Evolutionary conservation across 352 stramenopile genomes (phyloP), one percentile per base, ranked within the genome.

Genomic region (Phytophthora brassicae): DNA sequence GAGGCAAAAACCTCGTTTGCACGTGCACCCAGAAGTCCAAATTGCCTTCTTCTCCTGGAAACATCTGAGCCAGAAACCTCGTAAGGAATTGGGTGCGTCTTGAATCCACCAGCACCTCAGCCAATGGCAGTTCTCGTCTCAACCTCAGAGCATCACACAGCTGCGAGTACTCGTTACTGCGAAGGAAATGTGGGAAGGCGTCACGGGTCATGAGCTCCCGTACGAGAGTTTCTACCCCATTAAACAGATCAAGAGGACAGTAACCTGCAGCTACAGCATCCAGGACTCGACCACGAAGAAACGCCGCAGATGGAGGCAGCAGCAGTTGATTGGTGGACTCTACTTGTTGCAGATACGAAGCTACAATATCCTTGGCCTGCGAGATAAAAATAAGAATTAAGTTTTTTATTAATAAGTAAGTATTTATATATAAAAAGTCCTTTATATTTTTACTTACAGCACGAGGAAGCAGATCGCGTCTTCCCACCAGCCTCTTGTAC

Each of bases 1-100:
- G 60, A 14, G 83, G 81, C 39, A 90, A 54, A 36, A 92, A 92
- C 7, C 57, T 42, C 12, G 83, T 90, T 54, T 92, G 83, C 11
- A 92, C 83, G 12, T 90, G 71, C 43, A 89, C 70, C 81, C 81
- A 92, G 60, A 92, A 89, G 48, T 66, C 73, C 48, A 90, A 49
- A 35, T 89, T 92, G 47, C 75, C 75, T 26, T 88, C 60, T 22
- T 66, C 51, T 4, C 45, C 33, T 0, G 73, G 64, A 6, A 76
- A 50, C 4, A 45, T 45, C 13, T 75, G 39, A n/a, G 60, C 51
- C 28, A 92, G 39, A 42, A 80, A 89, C 39, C 53, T 65, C 57
- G 80, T 66, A 16, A 92, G 72, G 43, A 82, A 87, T 19, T 72
- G 71, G 16, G 80, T 88, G 36, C 81, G 70, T 24, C 72, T 68